phyloP scores from a whole-genome alignment of 768 basidiomycete genomes.

The Boletus rubropictus region DNA sequence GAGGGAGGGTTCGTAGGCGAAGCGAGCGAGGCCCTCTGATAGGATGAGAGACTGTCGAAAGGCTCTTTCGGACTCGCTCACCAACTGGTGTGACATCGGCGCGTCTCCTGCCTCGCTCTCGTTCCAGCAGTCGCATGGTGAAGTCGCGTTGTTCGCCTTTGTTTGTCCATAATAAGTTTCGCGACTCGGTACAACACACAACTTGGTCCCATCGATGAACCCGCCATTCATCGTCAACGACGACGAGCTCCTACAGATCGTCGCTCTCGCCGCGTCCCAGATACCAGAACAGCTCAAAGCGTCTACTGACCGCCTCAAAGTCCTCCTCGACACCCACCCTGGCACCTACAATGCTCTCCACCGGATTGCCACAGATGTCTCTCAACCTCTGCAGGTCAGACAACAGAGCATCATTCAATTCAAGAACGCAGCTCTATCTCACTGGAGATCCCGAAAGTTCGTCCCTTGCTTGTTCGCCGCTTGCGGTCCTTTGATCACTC shows the following conservation, averaged over 20 bases:
- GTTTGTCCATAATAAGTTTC: constrained; percentile 20
- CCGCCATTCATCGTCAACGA: constrained; percentile 42
- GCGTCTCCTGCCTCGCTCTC: not conserved
- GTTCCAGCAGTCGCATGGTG: constrained; percentile 3
- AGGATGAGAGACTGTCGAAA: not conserved
- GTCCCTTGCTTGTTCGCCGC: constrained; percentile 13
- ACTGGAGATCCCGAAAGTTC: constrained; percentile 79
- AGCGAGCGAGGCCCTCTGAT: constrained; percentile 27
- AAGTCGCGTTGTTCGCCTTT: constrained; percentile 46
- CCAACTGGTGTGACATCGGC: not conserved
- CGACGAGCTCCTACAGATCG: constrained; percentile 60
- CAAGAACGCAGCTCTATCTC: constrained; percentile 69
- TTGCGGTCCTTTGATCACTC: constrained; percentile 9
- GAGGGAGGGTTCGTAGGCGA: constrained; percentile 31
- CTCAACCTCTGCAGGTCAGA: constrained; percentile 60
- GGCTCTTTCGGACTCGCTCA: not conserved
- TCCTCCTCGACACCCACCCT: constrained; percentile 53
- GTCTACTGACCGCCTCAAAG: constrained; percentile 58
- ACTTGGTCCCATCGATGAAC: constrained; percentile 15
- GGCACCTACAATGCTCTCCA: constrained; percentile 70
- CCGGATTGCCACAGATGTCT: constrained; percentile 60
- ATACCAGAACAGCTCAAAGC: constrained; percentile 45
- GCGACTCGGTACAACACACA: not conserved
- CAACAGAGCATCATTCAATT: constrained; percentile 85
- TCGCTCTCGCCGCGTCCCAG: constrained; percentile 69